Conservation (phyloP, 2,329 filamentous ascomycete genomes). For the Aspergillus awamori region DNA sequence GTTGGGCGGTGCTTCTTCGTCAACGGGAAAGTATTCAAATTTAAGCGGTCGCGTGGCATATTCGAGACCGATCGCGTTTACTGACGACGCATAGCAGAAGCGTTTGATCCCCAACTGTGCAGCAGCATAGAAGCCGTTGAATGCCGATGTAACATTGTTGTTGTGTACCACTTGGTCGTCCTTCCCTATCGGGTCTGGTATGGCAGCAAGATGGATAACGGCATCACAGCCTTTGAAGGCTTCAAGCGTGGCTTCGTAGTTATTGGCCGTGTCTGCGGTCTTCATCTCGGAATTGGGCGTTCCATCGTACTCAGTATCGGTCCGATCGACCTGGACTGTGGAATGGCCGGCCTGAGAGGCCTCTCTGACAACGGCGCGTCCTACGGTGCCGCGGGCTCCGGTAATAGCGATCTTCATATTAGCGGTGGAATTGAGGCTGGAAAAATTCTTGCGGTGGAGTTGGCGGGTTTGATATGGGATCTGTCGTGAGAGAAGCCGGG, state of each 20-base stretch:
- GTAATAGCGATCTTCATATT: slow-evolving; percentile 48
- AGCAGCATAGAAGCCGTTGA: slow-evolving; percentile 45
- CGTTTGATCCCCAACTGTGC: slow-evolving; percentile 39
- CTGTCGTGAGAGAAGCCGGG: not conserved
- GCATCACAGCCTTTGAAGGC: slow-evolving; percentile 43
- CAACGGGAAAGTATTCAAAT: slow-evolving; percentile 44
- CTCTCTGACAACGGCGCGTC: slow-evolving; percentile 33
- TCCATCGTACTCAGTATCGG: slow-evolving; percentile 32
- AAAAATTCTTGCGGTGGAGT: slow-evolving; percentile 25
- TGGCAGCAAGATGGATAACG: slow-evolving; percentile 43
- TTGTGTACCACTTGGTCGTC: slow-evolving; percentile 37
- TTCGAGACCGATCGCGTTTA: slow-evolving; percentile 44
- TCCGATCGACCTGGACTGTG: slow-evolving; percentile 41
- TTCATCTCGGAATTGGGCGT: slow-evolving; percentile 38
- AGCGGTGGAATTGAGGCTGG: not conserved
- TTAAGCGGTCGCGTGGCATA: slow-evolving; percentile 39
- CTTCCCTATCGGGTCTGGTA: slow-evolving; percentile 40
- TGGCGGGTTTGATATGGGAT: not conserved
- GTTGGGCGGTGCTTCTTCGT: slow-evolving; percentile 37
- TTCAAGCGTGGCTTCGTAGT: slow-evolving; percentile 36
- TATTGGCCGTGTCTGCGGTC: slow-evolving; percentile 36
- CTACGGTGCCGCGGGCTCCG: slow-evolving; percentile 40
- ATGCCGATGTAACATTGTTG: slow-evolving; percentile 43
- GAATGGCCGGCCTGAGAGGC: slow-evolving; percentile 36
- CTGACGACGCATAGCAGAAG: slow-evolving; percentile 42